phyloP scores from a whole-genome alignment of 768 basidiomycete species.

The Suillus subluteus region DNA sequence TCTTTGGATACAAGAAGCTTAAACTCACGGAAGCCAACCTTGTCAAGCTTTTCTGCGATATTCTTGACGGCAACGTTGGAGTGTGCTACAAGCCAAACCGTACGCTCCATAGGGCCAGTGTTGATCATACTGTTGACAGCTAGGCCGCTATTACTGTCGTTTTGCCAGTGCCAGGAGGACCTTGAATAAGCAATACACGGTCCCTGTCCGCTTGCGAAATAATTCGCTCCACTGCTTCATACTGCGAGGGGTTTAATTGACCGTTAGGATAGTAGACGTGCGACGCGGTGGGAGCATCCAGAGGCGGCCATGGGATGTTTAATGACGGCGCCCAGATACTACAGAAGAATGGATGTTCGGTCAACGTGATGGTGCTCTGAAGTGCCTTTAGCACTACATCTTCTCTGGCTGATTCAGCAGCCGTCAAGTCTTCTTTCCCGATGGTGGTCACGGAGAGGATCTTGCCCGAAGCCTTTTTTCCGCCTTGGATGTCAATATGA shows the following conservation, averaged over 20 bases:
- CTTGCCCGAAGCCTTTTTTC: constrained; percentile 17
- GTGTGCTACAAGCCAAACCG: constrained; percentile 48
- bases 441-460: constrained; percentile 47
- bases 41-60: constrained; percentile 49
- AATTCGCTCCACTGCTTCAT: constrained; percentile 31
- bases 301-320: constrained; percentile 21
- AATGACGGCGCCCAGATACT: constrained; percentile 32
- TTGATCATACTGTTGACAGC: constrained; percentile 29
- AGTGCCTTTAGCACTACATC: constrained; percentile 27
- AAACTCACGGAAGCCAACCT: constrained; percentile 37
- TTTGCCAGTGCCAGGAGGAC: constrained; percentile 49
- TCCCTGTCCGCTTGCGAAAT: constrained; percentile 26
- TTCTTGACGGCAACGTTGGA: constrained; percentile 58
- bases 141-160: constrained; percentile 46
- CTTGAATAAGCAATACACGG: constrained; percentile 33
- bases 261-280: constrained; percentile 6
- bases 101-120: constrained; percentile 14
- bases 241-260: constrained; percentile 32
- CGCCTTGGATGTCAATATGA: constrained; percentile 29
- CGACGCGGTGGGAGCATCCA: background rate
- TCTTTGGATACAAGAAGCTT: constrained; percentile 47
- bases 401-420: constrained; percentile 46
- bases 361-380: constrained; percentile 20
- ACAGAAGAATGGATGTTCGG: constrained; percentile 29
- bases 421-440: constrained; percentile 58